Evolutionary conservation across 2,329 filamentous ascomycete species (phyloP).

Genomic region (Verticillium zaregamsianum): DNA sequence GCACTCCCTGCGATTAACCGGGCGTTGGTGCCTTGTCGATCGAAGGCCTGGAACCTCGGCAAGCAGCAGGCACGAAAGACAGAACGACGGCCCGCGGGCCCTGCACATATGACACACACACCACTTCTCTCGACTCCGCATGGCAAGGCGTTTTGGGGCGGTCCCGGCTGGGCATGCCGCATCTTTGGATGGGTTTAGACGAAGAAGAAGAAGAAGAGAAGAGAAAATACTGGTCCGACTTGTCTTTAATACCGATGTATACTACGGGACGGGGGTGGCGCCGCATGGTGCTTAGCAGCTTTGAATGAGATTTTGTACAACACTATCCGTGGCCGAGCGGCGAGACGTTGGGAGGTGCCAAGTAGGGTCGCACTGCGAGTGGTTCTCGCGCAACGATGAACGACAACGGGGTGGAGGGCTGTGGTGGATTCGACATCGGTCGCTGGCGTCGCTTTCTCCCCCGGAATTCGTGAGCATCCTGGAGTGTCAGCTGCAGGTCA

Average conservation of each 20-base stretch:
- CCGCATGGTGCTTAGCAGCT: neutral
- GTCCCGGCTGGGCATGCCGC: neutral
- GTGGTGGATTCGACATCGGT: neutral
- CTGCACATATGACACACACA: slow-evolving; percentile 1
- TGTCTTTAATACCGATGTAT: slow-evolving; percentile 2
- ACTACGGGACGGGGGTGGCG: neutral
- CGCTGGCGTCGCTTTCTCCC: too few relatives aligned
- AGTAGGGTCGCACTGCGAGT: neutral
- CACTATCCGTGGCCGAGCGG: neutral
- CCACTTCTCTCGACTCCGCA: slow-evolving; percentile 16
- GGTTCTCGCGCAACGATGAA: neutral
- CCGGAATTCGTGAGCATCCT: neutral
- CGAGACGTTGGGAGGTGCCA: neutral
- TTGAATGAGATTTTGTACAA: neutral
- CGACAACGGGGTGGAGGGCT: too few relatives aligned
- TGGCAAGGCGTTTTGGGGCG: slow-evolving; percentile 15
- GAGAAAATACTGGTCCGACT: neutral
- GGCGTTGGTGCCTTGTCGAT: too few relatives aligned
- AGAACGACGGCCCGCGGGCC: neutral
- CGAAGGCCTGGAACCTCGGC: neutral
- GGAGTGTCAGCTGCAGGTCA: neutral
- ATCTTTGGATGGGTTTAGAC: slow-evolving; percentile 3
- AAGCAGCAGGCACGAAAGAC: neutral
- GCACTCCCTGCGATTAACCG: too few relatives aligned
- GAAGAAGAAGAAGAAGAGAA: neutral